phyloP scores from a whole-genome alignment of 306 rosid species.

The Betula pendula region DNA sequence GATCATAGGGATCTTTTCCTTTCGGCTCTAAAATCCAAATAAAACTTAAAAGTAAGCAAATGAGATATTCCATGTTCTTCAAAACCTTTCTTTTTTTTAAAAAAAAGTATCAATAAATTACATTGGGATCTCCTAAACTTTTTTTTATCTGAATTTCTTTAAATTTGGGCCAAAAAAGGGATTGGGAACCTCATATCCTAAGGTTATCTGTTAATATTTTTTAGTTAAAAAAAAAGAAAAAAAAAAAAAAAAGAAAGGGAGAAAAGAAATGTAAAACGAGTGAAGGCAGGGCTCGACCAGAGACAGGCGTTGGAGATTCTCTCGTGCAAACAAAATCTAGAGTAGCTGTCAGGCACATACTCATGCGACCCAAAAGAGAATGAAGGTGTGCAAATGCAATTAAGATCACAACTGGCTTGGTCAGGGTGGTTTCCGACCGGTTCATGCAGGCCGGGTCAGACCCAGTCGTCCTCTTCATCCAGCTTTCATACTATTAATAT shows the following conservation, averaged over 20 bases:
- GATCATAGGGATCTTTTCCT: neutral
- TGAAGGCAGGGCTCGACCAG: conserved; percentile 23
- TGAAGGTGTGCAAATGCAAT: conserved; percentile 39
- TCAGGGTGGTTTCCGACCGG: conserved; percentile 71
- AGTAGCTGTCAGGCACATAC: conserved; percentile 45
- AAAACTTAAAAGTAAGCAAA: neutral
- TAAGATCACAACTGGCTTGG: conserved; percentile 67
- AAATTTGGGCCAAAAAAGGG: too few relatives aligned
- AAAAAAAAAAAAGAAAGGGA: too few relatives aligned
- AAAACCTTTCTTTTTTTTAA: neutral
- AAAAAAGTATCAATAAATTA: neutral
- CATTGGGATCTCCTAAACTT: too few relatives aligned
- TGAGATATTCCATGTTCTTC: neutral
- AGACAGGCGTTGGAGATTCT: conserved; percentile 42
- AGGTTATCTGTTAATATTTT: too few relatives aligned
- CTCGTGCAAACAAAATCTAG: conserved; percentile 48
- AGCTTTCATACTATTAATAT: conserved; percentile 22
- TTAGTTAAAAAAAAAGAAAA: too few relatives aligned
- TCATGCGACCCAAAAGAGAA: conserved; percentile 34
- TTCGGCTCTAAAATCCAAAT: conserved; percentile 2
- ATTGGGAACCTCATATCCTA: too few relatives aligned
- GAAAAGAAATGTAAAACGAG: too few relatives aligned
- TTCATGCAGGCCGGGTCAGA: conserved; percentile 76
- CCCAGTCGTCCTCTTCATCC: conserved; percentile 25
- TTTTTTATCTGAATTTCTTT: too few relatives aligned